Evolutionary conservation across 2,329 filamentous ascomycete species (phyloP).

Genomic region (Xylaria sp.): DNA sequence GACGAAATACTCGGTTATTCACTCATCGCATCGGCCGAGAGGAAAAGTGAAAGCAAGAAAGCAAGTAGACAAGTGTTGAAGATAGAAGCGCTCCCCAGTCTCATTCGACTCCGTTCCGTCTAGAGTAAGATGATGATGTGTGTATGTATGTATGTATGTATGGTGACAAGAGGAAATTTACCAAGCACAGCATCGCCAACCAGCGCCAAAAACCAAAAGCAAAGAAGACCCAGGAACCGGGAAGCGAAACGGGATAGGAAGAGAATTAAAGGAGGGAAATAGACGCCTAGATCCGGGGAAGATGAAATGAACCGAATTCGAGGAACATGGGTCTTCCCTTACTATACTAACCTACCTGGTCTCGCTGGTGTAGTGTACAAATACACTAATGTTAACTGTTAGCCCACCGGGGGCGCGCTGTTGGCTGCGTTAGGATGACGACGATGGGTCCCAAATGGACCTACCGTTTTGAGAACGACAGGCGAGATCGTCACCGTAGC

Average conservation of each 20-base stretch:
- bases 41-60: not conserved
- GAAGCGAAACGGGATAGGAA: conserved; percentile 13
- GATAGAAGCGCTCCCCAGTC: not conserved
- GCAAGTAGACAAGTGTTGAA: not conserved
- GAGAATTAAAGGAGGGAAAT: conserved; percentile 12
- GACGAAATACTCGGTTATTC: conserved; percentile 24
- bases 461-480: conserved; percentile 34
- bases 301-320: not conserved
- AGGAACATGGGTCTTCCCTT: conserved; percentile 13
- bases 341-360: conserved; percentile 9
- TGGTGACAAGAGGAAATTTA: conserved; percentile 7
- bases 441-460: conserved; percentile 19
- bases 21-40: conserved; percentile 29
- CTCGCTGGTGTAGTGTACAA: conserved; percentile 16
- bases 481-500: conserved; percentile 24
- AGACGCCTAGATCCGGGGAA: conserved; percentile 10
- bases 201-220: conserved; percentile 3
- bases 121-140: not conserved
- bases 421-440: conserved; percentile 6
- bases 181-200: conserved; percentile 21
- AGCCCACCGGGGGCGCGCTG: conserved; percentile 16
- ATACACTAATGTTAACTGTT: conserved; percentile 6
- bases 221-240: conserved; percentile 1
- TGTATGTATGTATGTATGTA: not conserved
- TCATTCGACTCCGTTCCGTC: conserved; percentile 14